These are phyloP conservation scores for Colletotrichum filicis DNA, from an alignment of 2,329 filamentous ascomycete species.

Conservation along the genomic window DNA sequence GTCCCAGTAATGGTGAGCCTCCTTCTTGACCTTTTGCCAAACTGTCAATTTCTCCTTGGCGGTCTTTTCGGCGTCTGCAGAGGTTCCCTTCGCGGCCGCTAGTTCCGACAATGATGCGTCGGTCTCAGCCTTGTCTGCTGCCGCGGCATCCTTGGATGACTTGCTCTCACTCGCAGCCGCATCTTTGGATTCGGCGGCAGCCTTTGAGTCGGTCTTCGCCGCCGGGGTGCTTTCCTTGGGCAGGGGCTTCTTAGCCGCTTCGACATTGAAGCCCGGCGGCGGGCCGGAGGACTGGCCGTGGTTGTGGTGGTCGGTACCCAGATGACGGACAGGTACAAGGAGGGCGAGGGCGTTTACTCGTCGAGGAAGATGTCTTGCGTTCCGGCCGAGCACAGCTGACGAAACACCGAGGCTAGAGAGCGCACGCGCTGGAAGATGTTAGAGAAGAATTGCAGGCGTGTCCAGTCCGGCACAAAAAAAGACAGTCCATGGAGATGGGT, in stretches of 20 bases:
- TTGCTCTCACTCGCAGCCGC: conserved; percentile 37
- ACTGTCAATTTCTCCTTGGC: conserved; percentile 87
- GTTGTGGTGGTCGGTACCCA: conserved; percentile 70
- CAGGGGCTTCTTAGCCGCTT: conserved; percentile 87
- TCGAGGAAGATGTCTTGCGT: conserved; percentile 56
- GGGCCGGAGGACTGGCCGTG: conserved; percentile 68
- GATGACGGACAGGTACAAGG: conserved; percentile 64
- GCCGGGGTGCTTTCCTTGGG: conserved; percentile 61
- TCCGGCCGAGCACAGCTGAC: conserved; percentile 58
- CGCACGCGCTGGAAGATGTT: conserved; percentile 52
- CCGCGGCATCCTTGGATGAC: conserved; percentile 41
- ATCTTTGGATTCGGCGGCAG: conserved; percentile 40
- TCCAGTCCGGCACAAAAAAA: conserved; percentile 2
- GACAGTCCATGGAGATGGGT: background rate
- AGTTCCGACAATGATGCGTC: conserved; percentile 68
- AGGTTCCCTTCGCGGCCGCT: conserved; percentile 71
- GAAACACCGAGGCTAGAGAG: conserved; percentile 59
- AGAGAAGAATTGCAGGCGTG: conserved; percentile 36
- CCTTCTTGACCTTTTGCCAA: conserved; percentile 94
- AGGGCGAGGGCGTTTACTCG: conserved; percentile 65
- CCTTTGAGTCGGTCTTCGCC: conserved; percentile 48
- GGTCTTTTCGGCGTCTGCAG: conserved; percentile 68
- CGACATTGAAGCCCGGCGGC: conserved; percentile 91
- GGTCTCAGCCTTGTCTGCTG: conserved; percentile 48
- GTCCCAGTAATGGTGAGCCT: conserved; percentile 96